A percentile compares a stretch with the other conserved stretches of the same genome.
phyloP scores from a whole-genome alignment of 768 basidiomycete genomes.

The Agaricus blazei region DNA sequence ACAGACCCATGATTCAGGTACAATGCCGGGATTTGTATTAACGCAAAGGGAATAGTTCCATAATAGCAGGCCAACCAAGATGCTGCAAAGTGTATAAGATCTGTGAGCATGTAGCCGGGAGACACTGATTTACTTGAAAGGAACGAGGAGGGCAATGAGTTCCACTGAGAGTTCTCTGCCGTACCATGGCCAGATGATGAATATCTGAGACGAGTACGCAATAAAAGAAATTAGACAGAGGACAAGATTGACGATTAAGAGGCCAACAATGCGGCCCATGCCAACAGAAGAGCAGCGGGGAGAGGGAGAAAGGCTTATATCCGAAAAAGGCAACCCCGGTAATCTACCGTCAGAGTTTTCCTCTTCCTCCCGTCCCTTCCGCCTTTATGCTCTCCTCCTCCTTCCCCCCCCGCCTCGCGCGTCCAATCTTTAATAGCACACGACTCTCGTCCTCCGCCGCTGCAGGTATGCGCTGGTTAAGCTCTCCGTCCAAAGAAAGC shows the following conservation, averaged over 20 bases:
- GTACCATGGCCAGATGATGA: slow-evolving; percentile 92
- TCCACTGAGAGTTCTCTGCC: slow-evolving; percentile 69
- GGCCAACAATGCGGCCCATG: slow-evolving; percentile 27
- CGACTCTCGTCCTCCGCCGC: not conserved
- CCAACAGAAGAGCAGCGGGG: not conserved
- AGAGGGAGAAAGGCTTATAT: not conserved
- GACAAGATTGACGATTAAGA: slow-evolving; percentile 64
- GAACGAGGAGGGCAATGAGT: slow-evolving; percentile 68
- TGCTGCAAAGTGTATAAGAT: slow-evolving; percentile 34
- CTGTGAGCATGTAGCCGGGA: slow-evolving; percentile 1
- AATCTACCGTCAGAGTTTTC: not conserved
- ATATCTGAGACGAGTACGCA: slow-evolving; percentile 83
- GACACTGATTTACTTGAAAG: slow-evolving; percentile 70
- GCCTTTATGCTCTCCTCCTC: not conserved
- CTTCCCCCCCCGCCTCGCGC: not conserved
- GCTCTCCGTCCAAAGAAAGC: not conserved
- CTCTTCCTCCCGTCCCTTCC: not conserved
- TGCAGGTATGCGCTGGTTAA: not conserved
- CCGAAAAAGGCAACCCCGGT: slow-evolving; percentile 6
- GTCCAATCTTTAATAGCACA: not conserved
- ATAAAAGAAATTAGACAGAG: slow-evolving; percentile 80
- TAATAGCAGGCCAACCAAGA: slow-evolving; percentile 69
- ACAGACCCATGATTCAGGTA: slow-evolving; percentile 76
- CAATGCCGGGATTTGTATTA: slow-evolving; percentile 76
- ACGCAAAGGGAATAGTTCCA: slow-evolving; percentile 91